These are phyloP conservation scores for Alternaria gansuensis DNA, from an alignment of 2,329 filamentous ascomycete species.

Conservation along the genomic window DNA sequence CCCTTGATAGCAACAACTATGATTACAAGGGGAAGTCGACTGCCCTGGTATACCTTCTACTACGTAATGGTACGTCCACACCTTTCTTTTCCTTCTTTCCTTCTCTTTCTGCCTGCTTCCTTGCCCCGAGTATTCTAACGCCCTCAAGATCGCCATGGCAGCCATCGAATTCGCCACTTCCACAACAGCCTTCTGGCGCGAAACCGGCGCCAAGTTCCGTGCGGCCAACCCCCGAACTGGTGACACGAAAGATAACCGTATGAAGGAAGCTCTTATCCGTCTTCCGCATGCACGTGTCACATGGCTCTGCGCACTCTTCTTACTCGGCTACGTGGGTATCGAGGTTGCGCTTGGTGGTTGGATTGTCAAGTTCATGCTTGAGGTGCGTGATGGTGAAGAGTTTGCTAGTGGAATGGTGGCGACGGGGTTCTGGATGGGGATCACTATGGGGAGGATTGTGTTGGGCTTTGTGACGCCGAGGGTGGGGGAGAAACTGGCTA, in stretches of 20 bases:
- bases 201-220: constrained; percentile 67
- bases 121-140: neutral
- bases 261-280: constrained; percentile 61
- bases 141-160: constrained; percentile 61
- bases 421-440: constrained; percentile 84
- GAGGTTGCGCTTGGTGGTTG: constrained; percentile 82
- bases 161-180: constrained; percentile 65
- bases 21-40: constrained; percentile 66
- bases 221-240: constrained; percentile 58
- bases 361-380: constrained; percentile 86
- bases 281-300: constrained; percentile 64
- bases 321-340: constrained; percentile 80
- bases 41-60: constrained; percentile 78
- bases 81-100: neutral
- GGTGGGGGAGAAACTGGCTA: constrained; percentile 72
- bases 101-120: neutral
- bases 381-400: constrained; percentile 71
- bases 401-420: constrained; percentile 79
- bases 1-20: constrained; percentile 77
- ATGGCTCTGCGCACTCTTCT: constrained; percentile 77
- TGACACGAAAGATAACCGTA: constrained; percentile 58
- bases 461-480: constrained; percentile 79
- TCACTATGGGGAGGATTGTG: constrained; percentile 76
- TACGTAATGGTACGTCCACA: constrained; percentile 71
- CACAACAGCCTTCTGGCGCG: constrained; percentile 68